Conservation (phyloP, 2,329 filamentous ascomycete species). For the Delphinella strobiligena region DNA sequence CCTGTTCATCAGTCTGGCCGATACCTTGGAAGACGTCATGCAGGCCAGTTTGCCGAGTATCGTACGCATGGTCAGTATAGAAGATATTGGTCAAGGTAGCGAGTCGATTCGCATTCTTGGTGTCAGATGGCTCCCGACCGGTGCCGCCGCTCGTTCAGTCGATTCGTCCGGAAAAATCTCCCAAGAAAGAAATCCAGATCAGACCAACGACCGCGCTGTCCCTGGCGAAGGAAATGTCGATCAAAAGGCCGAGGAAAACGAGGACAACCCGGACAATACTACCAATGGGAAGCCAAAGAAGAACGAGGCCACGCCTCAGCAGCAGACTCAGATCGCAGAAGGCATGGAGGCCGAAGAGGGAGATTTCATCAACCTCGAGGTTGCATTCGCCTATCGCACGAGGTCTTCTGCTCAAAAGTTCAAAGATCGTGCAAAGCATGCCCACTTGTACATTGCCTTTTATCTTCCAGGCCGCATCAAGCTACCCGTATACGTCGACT, state of each 20-base stretch:
- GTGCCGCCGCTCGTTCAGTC: conserved; percentile 53
- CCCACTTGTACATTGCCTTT: conserved; percentile 60
- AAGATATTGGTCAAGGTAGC: conserved; percentile 64
- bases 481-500: conserved; percentile 60
- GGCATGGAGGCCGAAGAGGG: conserved; percentile 67
- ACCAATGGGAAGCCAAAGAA: too few relatives aligned
- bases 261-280: conserved; percentile 24
- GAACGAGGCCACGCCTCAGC: too few relatives aligned
- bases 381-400: conserved; percentile 61
- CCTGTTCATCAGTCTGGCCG: conserved; percentile 54
- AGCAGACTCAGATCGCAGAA: conserved; percentile 30
- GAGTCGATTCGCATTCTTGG: conserved; percentile 60
- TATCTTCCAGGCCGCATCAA: conserved; percentile 49
- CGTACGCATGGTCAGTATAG: conserved; percentile 45
- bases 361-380: conserved; percentile 65
- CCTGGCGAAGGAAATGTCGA: conserved; percentile 30
- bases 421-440: conserved; percentile 54
- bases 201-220: conserved; percentile 38
- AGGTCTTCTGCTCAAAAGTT: conserved; percentile 49
- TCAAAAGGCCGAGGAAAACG: conserved; percentile 22
- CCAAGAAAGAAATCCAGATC: conserved; percentile 27
- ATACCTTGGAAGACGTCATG: conserved; percentile 70
- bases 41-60: conserved; percentile 59
- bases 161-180: conserved; percentile 45
- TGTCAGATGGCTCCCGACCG: conserved; percentile 59